A percentile compares a stretch with the other conserved stretches of the same genome.
These are phyloP conservation scores for Quercus glauca DNA, from an alignment of 306 rosid genomes.

Conservation along the genomic window DNA sequence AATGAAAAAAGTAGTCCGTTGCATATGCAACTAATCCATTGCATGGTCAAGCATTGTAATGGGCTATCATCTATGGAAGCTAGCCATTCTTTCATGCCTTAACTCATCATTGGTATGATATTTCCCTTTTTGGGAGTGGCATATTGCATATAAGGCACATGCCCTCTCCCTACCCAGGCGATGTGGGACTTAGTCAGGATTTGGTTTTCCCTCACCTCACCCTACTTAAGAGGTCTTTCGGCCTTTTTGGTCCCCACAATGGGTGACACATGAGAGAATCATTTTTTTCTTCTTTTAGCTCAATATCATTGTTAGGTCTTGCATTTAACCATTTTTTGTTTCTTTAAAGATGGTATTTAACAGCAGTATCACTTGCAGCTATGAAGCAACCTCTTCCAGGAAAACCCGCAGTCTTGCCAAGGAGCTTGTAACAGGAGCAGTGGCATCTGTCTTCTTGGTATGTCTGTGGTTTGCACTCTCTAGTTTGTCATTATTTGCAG, in stretches of 20 bases:
- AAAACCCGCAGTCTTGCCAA: constrained; percentile 74
- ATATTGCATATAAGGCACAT: no score
- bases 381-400: constrained; percentile 86
- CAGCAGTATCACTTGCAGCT: constrained; percentile 43
- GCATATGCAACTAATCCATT: not conserved
- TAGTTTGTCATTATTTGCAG: constrained; percentile 7
- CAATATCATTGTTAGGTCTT: not conserved
- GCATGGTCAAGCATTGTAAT: not conserved
- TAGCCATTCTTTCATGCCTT: no score
- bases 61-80: not conserved
- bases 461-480: not conserved
- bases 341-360: not conserved
- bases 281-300: not conserved
- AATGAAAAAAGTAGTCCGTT: not conserved
- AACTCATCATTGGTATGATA: no score
- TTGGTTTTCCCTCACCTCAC: no score
- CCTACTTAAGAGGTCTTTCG: no score
- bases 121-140: no score
- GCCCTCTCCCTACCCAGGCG: no score
- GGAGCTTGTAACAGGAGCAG: constrained; percentile 77
- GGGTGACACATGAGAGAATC: not conserved
- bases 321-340: not conserved
- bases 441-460: constrained; percentile 89
- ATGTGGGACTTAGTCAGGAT: no score
- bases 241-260: no score